Evolutionary conservation across 495 filamentous ascomycete species (phyloP).

Genomic region (Penicillium robsamsonii): DNA sequence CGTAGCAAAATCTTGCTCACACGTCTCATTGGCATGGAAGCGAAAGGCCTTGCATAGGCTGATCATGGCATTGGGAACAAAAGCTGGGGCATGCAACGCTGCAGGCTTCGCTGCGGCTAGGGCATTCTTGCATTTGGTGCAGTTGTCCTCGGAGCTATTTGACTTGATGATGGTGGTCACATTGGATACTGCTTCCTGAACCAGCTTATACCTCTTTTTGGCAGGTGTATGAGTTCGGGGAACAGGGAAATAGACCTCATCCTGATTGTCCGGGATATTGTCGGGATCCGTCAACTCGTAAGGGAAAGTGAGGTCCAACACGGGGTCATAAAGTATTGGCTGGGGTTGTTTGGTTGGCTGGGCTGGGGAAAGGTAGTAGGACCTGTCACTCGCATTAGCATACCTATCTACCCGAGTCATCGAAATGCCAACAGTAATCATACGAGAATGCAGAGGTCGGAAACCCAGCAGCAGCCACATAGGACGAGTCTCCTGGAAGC

Average conservation of each 20-base stretch:
- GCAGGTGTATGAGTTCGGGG: slow-evolving; percentile 41
- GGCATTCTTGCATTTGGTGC: slow-evolving; percentile 53
- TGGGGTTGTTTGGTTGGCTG: too few species aligned
- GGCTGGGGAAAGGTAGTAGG: too few species aligned
- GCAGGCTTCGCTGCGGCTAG: slow-evolving; percentile 50
- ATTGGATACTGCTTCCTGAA: slow-evolving; percentile 40
- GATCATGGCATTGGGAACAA: slow-evolving; percentile 51
- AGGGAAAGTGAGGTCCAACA: too few species aligned
- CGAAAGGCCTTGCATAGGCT: slow-evolving; percentile 45
- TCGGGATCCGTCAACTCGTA: slow-evolving; percentile 55
- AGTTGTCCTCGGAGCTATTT: slow-evolving; percentile 38
- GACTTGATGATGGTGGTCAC: slow-evolving; percentile 46
- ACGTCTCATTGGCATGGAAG: slow-evolving; percentile 44
- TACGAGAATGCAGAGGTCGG: too few species aligned
- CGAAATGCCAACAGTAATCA: too few species aligned
- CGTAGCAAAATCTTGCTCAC: slow-evolving; percentile 45
- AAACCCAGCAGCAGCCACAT: too few species aligned
- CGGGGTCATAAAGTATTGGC: too few species aligned
- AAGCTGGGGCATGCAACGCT: slow-evolving; percentile 46
- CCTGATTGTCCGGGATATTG: slow-evolving; percentile 48
- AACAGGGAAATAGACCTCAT: slow-evolving; percentile 51
- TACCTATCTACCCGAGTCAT: too few species aligned
- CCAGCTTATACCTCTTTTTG: slow-evolving; percentile 38
- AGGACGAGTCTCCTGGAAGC: too few species aligned
- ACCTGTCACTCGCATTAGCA: too few species aligned